Evolutionary conservation across 1,284 basidiomycete genomes (phyloP), one percentile per base, ranked within the genome.

Genomic region (Pseudomicrostroma phylloplanum): DNA sequence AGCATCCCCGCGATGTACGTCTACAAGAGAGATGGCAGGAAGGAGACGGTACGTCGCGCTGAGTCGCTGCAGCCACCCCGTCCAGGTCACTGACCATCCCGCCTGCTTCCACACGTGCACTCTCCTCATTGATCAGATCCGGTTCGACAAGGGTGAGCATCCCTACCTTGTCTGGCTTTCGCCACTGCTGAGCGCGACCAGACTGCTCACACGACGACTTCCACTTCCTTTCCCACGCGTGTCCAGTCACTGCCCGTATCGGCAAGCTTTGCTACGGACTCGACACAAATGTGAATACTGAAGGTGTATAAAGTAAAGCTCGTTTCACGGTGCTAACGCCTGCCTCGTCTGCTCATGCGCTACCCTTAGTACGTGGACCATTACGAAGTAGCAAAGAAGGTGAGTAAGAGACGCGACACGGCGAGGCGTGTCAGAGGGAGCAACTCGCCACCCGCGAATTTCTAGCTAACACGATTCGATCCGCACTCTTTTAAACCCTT

Each of bases 231-330:
- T 11, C 12, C 46, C 12, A 48, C 46, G 46, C 46, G n/a, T 48
- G 7, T n/a, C 17, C 46, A 48, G 78, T 80, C 65, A 79, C 74
- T 21, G 87, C 90, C 40, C 84, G 93, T 73, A 89, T 98, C 78
- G 87, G 88, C 80, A 98, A 98, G 83, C 87, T 99, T 23, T 96
- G 92, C 76, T 98, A 97, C 80, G 94, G 94, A 67, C 87, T 99
- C 40, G 94, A 99, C 81, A 84, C 51, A 19, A 54, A 54, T 26
- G 51, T 54, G 51, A 54, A 25, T 54, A n/a, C 12, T 4, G n/a
- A 4, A 36, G 4, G 9, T 13, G 43, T 48, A 13, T 21, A 48
- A 6, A 48, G 43, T 48, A 6, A 12, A 9, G 3, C 30, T 36
- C 30, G 3, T 36, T 36, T 9, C 43, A 48, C 43, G 6, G 12